Base-by-base conservation (phyloP, 139 green algal genomes). In the Diplosphaera chodatii region DNA sequence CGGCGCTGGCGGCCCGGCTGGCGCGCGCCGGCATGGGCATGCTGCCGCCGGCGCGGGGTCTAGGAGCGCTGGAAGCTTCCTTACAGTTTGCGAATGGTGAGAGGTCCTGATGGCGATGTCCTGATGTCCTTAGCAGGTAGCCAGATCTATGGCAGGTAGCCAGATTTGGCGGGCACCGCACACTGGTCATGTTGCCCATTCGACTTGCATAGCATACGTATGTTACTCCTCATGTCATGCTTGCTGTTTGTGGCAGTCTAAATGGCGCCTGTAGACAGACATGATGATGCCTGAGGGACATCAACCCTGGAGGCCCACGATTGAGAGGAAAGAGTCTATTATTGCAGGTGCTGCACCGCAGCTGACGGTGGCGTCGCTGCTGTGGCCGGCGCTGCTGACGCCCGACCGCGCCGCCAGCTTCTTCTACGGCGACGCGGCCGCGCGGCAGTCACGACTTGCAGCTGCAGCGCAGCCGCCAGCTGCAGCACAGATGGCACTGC, bases 21-120 rank as follows among this genome's bases (percentile, higher is more conserved):
- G 21, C 67, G 28, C 68, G 82, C 13, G 69, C 83, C 27, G 82
- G 82, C 18, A 73, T 83, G 55, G 79, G 82, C 66, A 59, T 48
- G 33, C 75, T 87, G 40, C 65, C 64, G 2, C 74, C 80, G 8
- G 62, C 71, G 33, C 55, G 82, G 15, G 85, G 85, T n/a, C 65
- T 90, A 27, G 59, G 68, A 20, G 67, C 76, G 4, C 65, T 88
- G 29, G 28, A 22, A 10, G 71, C 62, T 27, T 22, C 71, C 21
- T 62, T 85, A 31, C 59, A 62, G 10, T 37, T 30, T 21, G 23
- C 63, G 16, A 28, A 3, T 20, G 27, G 27, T 65, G n/a, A n/a
- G n/a, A n/a, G n/a, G n/a, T n/a, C n/a, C n/a, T n/a, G n/a, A n/a
- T n/a, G n/a, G n/a, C n/a, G n/a, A n/a, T n/a, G n/a, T n/a, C n/a